Evolutionary conservation across 768 basidiomycete species (phyloP).

Genomic region (Amanita molliuscula): DNA sequence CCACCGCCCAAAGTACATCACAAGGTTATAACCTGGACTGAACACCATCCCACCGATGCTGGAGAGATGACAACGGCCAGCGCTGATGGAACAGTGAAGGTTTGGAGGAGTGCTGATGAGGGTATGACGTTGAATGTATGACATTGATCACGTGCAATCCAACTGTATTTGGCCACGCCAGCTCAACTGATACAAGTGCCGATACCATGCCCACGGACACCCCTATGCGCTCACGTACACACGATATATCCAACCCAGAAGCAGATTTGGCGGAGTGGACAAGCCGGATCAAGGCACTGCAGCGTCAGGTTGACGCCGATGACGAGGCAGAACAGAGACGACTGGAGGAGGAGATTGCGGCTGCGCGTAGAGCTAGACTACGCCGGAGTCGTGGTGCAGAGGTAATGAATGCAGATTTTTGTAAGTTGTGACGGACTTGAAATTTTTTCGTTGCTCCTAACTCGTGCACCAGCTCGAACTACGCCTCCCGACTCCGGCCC

Average conservation of each 20-base stretch:
- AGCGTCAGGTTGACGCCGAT: conserved; percentile 72
- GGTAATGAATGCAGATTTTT: conserved; percentile 6
- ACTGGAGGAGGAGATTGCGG: conserved; percentile 53
- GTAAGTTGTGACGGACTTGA: conserved; percentile 18
- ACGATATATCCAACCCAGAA: conserved; percentile 45
- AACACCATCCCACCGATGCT: conserved; percentile 75
- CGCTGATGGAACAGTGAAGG: conserved; percentile 84
- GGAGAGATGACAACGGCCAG: conserved; percentile 85
- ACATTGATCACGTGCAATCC: conserved; percentile 2
- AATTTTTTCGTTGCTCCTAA: not conserved
- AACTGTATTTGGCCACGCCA: not conserved
- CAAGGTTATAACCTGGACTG: conserved; percentile 86
- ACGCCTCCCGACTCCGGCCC: not conserved
- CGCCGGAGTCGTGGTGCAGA: conserved; percentile 36
- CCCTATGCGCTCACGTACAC: conserved; percentile 9
- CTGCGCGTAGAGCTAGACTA: conserved; percentile 39
- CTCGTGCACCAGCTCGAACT: not conserved
- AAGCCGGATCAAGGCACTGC: conserved; percentile 68
- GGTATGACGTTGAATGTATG: not conserved
- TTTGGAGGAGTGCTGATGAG: conserved; percentile 55
- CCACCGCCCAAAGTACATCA: conserved; percentile 74
- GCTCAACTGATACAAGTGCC: not conserved
- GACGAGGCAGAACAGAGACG: conserved; percentile 69
- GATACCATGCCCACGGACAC: not conserved
- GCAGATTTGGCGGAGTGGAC: conserved; percentile 74